Evolutionary conservation across 257 asterid species (phyloP).

Genomic region (Eustoma russellianum): DNA sequence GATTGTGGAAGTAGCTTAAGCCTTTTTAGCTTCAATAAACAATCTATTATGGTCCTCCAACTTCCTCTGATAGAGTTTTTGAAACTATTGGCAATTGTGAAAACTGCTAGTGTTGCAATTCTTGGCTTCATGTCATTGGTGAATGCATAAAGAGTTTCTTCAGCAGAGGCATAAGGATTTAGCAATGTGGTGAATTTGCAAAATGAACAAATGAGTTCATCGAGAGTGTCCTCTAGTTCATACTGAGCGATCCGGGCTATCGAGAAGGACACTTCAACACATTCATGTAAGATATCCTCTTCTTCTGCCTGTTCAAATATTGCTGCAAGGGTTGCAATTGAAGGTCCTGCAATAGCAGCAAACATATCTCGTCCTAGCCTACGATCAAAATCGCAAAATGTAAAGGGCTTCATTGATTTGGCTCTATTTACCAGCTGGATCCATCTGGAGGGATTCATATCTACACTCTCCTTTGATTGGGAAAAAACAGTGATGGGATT

Average conservation of each 20-base stretch:
- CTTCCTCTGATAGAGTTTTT: slow-evolving; percentile 69
- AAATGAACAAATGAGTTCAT: slow-evolving; percentile 69
- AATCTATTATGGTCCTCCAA: slow-evolving; percentile 89
- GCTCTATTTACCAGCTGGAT: slow-evolving; percentile 67
- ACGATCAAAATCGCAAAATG: slow-evolving; percentile 53
- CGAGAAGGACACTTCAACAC: slow-evolving; percentile 72
- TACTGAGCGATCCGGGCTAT: slow-evolving; percentile 76
- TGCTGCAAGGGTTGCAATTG: slow-evolving; percentile 76
- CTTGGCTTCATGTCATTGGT: slow-evolving; percentile 81
- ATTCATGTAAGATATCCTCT: slow-evolving; percentile 75
- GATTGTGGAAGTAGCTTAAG: slow-evolving; percentile 80
- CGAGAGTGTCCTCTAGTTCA: slow-evolving; percentile 77
- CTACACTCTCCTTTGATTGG: slow-evolving; percentile 24
- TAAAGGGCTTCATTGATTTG: slow-evolving; percentile 47
- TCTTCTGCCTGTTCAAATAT: slow-evolving; percentile 78
- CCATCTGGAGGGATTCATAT: slow-evolving; percentile 86
- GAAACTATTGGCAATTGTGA: slow-evolving; percentile 69
- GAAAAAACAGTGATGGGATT: slow-evolving; percentile 39
- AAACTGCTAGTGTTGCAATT: slow-evolving; percentile 84
- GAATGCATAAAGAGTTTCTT: slow-evolving; percentile 73
- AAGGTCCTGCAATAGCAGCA: slow-evolving; percentile 79
- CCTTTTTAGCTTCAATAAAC: slow-evolving; percentile 79
- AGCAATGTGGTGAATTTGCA: slow-evolving; percentile 77
- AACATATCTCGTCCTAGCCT: slow-evolving; percentile 84
- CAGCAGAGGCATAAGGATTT: slow-evolving; percentile 72